Evolutionary conservation across 768 basidiomycete species (phyloP).

Genomic region (Clitopilus passeckerianus): DNA sequence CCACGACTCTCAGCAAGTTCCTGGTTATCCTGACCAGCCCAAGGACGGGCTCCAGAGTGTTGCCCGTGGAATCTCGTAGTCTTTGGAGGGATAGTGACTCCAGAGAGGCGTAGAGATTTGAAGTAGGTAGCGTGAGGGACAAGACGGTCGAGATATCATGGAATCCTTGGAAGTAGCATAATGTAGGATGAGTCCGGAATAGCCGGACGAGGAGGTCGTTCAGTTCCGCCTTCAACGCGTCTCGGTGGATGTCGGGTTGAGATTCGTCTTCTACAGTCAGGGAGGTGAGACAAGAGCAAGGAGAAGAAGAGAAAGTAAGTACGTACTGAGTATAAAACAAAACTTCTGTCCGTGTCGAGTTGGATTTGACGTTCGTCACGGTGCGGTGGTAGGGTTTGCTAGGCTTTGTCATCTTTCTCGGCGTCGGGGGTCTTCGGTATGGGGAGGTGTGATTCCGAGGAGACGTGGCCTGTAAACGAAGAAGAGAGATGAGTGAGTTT

Average conservation of each 20-base stretch:
- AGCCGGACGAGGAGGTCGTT: conserved; percentile 69
- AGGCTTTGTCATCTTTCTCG: background rate
- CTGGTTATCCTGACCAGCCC: conserved; percentile 78
- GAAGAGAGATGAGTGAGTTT: background rate
- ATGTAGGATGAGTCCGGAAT: conserved; percentile 64
- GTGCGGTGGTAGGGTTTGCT: conserved; percentile 31
- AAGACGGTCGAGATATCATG: conserved; percentile 90
- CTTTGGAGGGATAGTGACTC: conserved; percentile 77
- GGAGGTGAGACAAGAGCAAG: background rate
- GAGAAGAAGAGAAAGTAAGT: conserved; percentile 7
- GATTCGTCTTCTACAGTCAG: conserved; percentile 6
- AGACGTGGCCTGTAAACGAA: conserved; percentile 9
- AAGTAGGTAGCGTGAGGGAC: conserved; percentile 64
- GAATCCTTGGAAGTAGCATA: conserved; percentile 91
- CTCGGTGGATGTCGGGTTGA: conserved; percentile 31
- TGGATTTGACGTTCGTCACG: conserved; percentile 82
- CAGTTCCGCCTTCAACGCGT: conserved; percentile 58
- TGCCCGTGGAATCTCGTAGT: conserved; percentile 86
- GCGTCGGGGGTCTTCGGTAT: background rate
- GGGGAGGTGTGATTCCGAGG: conserved; percentile 7
- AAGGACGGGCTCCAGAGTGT: conserved; percentile 77
- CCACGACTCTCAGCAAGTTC: conserved; percentile 66
- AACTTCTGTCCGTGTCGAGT: conserved; percentile 89
- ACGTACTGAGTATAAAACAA: conserved; percentile 92
- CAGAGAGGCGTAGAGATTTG: conserved; percentile 48